Base-by-base conservation (phyloP, 2,329 filamentous ascomycete genomes). In the Thermomyces lanuginosus region DNA sequence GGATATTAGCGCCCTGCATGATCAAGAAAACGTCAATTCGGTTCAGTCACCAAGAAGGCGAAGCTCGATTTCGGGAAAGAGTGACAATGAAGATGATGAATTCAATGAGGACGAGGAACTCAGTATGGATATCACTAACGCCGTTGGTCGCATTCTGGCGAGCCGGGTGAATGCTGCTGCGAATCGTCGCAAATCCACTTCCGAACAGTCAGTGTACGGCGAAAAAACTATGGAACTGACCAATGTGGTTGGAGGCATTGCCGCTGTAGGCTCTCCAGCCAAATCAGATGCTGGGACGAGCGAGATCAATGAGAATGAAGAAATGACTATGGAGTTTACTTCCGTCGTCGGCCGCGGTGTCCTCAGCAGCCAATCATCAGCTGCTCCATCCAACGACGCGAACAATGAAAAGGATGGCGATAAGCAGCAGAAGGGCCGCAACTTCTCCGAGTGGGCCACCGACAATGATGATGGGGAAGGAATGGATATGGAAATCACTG, bases 91-190 rank as follows among this genome's bases (percentile, higher is more conserved):
- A n/a, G 28, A 32, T 13, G 46, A 55, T 4, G 61, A 65, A 8
- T 59, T 60, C 8, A 47, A 52, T 9, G 57, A 64, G 13, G 64
- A 67, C 11, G 67, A 71, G 36, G 80, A 84, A 20, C 74, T 91
- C 63, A 89, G 81, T 12, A 93, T 95, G 86, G 86, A 95, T 41
- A 80, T 93, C 5, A 93, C 86, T 2, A 72, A 70, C 29, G 80
- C 72, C 6, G 62, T 92, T 28, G 86, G 86, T 6, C 69, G 75
- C 3, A 93, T 95, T 28, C 52, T 92, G 11, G 56, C 64, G 4
- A 61, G 53, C 16, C 41, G 51, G 10, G 27, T 43, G 6, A 37
- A 35, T 35, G 36, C 48, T 28, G 34, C 50, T 46, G 44, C 52
- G 43, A 28, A 50, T 53, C 45, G 53, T 55, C 47, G 64, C 57